Base-by-base conservation (phyloP, 2,329 filamentous ascomycete species). In the Xylariomycetidae sp. region DNA sequence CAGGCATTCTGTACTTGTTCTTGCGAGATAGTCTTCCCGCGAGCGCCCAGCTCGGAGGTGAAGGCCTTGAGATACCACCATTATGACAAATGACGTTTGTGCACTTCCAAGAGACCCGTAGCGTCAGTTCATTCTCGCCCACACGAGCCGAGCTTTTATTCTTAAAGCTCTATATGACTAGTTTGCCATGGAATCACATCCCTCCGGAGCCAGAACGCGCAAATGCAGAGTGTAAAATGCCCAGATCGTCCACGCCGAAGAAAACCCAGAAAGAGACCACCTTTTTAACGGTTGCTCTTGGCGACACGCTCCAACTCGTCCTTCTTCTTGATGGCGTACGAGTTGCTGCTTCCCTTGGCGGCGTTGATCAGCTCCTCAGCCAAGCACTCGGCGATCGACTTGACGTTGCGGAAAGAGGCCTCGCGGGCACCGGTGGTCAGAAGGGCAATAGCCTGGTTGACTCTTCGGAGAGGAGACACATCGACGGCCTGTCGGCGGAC, bases 251-350 rank as follows among this genome's bases (percentile, higher is more conserved):
- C 56, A 60, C 59, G 56, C 59, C 59, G 57, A 56, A 60, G 57
- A 60, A 57, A 53, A 50, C 50, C 52, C 50, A 52, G 50, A 54
- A 56, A 57, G 48, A 52, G 39, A 50, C 48, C 40, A 48, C 45
- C 46, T 32, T 48, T 89, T 89, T 96, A 98, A 84, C 92, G 86
- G 84, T 98, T 98, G 81, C 80, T 87, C 87, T 98, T 98, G 74
- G 92, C 92, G 61, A 98, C 92, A 92, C 92, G 92, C 85, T 98
- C 92, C 76, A 98, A 74, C 85, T 98, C 93, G 72, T 98, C 92
- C 90, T 98, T 98, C 88, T 98, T 98, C 88, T 98, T 98, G 83
- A 98, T 98, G 63, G 93, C 92, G 70, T 96, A 98, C 56, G 89
- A 95, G 88, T 98, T 98, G 76, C 85, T 93, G 82, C 85, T 93